Evolutionary conservation across 73 alveolate species (phyloP).

Genomic region (Tetrahymena elliotti): DNA sequence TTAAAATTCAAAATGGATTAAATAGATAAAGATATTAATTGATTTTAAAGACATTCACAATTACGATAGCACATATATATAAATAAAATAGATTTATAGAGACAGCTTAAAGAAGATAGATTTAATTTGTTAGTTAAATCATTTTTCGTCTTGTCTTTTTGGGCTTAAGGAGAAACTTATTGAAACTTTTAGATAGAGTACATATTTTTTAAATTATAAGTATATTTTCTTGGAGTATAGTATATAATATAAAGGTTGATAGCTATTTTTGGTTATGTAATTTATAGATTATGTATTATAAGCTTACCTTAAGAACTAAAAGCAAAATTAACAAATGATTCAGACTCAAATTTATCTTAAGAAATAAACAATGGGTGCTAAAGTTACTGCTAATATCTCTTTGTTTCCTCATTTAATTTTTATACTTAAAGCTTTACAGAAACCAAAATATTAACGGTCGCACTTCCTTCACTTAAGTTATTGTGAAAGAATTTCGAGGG

Average conservation of each 20-base stretch:
- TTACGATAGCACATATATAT: neutral
- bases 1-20: too few relatives aligned
- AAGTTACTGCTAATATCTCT: neutral
- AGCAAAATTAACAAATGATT: neutral
- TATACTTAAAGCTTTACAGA: neutral
- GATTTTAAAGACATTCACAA: neutral
- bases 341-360: neutral
- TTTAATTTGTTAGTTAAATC: neutral
- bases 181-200: neutral
- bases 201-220: too few relatives aligned
- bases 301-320: neutral
- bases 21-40: neutral
- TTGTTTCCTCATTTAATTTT: neutral
- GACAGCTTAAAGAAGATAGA: neutral
- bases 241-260: neutral
- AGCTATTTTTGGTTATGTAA: neutral
- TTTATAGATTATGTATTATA: neutral
- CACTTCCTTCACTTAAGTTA: neutral
- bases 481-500: neutral
- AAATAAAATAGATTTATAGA: neutral
- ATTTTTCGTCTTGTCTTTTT: neutral
- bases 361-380: neutral
- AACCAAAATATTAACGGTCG: neutral
- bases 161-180: neutral
- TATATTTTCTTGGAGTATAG: neutral